These are phyloP conservation scores for Fomitopsis serialis DNA, from an alignment of 768 basidiomycete genomes.

Conservation along the genomic window DNA sequence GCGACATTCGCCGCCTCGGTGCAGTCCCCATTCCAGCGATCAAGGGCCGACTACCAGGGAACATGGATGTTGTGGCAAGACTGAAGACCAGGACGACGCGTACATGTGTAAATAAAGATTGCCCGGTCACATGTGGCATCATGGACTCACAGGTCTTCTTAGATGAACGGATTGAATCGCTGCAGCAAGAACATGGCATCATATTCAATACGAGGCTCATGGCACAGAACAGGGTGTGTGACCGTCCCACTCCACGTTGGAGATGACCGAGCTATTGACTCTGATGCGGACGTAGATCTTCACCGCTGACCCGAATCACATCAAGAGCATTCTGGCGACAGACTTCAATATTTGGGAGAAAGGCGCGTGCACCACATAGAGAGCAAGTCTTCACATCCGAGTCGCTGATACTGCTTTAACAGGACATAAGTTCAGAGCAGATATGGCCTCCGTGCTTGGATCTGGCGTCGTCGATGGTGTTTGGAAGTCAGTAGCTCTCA, in stretches of 20 bases:
- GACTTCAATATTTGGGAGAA: slow-evolving; percentile 40
- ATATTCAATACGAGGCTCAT: too few relatives aligned
- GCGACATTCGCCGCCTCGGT: background rate
- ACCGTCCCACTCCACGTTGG: background rate
- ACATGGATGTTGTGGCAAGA: too few relatives aligned
- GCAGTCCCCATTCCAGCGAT: background rate
- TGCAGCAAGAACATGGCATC: too few relatives aligned
- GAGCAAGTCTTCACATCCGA: background rate
- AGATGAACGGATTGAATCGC: too few relatives aligned
- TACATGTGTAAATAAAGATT: too few relatives aligned
- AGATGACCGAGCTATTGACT: background rate
- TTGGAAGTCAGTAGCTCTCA: too few relatives aligned
- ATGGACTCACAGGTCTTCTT: too few relatives aligned
- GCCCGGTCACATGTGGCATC: too few relatives aligned
- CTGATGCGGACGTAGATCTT: slow-evolving; percentile 32
- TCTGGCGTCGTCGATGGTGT: slow-evolving; percentile 58
- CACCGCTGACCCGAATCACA: slow-evolving; percentile 43
- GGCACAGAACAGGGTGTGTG: too few relatives aligned
- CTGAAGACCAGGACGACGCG: too few relatives aligned
- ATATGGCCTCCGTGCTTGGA: slow-evolving; percentile 45
- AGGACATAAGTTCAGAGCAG: slow-evolving; percentile 11
- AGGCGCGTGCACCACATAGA: slow-evolving; percentile 16
- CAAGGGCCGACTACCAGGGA: background rate
- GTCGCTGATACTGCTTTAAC: slow-evolving; percentile 7
- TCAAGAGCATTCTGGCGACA: slow-evolving; percentile 43